Evolutionary conservation across 2,329 filamentous ascomycete species (phyloP).

Genomic region (Monilinia fructicola): DNA sequence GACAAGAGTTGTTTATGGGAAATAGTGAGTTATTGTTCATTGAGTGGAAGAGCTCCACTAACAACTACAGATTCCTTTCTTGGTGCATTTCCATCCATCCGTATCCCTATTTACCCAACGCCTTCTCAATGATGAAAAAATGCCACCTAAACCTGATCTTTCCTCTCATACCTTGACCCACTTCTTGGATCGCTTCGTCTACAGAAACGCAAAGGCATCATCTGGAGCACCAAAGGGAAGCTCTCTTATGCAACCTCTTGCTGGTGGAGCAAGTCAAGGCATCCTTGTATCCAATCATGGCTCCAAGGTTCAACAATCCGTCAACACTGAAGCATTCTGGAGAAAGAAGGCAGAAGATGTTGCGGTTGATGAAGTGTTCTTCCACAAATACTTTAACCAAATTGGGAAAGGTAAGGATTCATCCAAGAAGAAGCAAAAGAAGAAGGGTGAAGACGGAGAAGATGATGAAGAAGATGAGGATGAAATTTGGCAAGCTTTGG

Average conservation of each 20-base stretch:
- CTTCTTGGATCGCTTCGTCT: conserved; percentile 98
- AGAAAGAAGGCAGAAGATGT: conserved; percentile 85
- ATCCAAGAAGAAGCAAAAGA: conserved; percentile 57
- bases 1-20: conserved; percentile 94
- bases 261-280: conserved; percentile 58
- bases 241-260: conserved; percentile 96
- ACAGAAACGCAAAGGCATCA: conserved; percentile 81
- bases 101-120: conserved; percentile 79
- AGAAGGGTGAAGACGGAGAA: conserved; percentile 45
- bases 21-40: conserved; percentile 53
- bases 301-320: conserved; percentile 55
- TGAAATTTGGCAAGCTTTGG: conserved; percentile 89
- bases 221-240: conserved; percentile 65
- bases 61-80: conserved; percentile 56
- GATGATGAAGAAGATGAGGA: conserved; percentile 57
- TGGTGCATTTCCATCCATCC: conserved; percentile 88
- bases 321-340: conserved; percentile 92
- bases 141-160: conserved; percentile 86
- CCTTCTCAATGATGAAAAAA: conserved; percentile 65
- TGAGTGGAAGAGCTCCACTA: background rate
- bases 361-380: conserved; percentile 91
- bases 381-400: conserved; percentile 92
- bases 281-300: conserved; percentile 54
- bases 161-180: conserved; percentile 88
- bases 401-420: conserved; percentile 62